Base-by-base conservation (phyloP, 2,329 filamentous ascomycete genomes). In the Parafenestella ontariensis region DNA sequence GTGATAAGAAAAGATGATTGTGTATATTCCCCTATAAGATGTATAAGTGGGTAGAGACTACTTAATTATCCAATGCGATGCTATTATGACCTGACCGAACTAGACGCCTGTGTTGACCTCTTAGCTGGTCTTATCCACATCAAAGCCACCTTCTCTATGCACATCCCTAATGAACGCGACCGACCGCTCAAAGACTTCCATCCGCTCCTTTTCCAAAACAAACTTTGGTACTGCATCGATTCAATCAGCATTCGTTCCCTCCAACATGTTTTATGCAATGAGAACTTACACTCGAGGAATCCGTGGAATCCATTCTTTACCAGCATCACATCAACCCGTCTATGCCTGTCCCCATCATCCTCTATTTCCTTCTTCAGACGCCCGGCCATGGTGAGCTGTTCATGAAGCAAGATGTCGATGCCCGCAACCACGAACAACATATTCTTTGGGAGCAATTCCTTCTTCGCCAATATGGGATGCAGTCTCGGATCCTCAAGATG, bases 381-480 rank as follows among this genome's bases (percentile, higher is more conserved):
- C 58, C 76, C 65, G 1, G 75, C 68, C 57, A 82, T 78, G 1
- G 51, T 57, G 31, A 73, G 67, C 62, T 79, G 76, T 64, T 81
- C 78, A 13, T 74, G 62, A 1, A 75, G 58, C 7, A 81, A 59
- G 31, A 81, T 79, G 51, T 82, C 79, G 10, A 78, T 66, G 9
- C 55, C 71, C 3, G 78, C 65, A 11, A 80, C 66, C 6, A 80
- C 62, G 41, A 82, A 68, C 13, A 81, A 48, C 57, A 81, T 74
- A 11, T 75, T 56, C 21, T 65, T 49, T 0, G 79, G 79, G 15
- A 81, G 59, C 0, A 60, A 68, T 31, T 74, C 69, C 24, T 65
- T 59, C 9, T 65, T 58, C 20, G 75, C 74, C 13, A 81, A 45
- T 1, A 71, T 70, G 0, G 77, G 73, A 52, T 73, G 76, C 48